Evolutionary conservation across 768 basidiomycete genomes (phyloP), one percentile per base, ranked within the genome.

Genomic region (Leccinum boreale): DNA sequence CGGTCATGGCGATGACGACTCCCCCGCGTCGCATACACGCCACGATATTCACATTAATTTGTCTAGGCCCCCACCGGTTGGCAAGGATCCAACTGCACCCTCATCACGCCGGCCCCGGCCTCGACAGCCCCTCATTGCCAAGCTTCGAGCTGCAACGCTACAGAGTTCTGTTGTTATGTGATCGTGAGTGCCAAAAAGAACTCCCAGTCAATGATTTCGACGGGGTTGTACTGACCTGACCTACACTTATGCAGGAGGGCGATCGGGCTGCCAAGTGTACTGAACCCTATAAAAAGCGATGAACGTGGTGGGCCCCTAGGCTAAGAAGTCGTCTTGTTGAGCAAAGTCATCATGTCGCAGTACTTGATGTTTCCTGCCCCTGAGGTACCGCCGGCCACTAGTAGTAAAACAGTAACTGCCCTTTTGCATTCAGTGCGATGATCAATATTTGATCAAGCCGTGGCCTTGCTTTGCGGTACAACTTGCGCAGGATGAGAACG

Each of bases 141-240:
- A 36, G 4, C 35, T 23, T n/a, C 35, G 3, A 29, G 5, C 5
- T 57, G 60, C 35, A 4, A 35, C 10, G 24, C 47, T 33, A 56
- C 24, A n/a, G 51, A 61, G 23, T 12, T 62, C 19, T 61, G 60
- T 15, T 61, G 60, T 29, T 35, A 48, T 12, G 2, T 2, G 5
- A n/a, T 55, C 11, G 53, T 61, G 26, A 61, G 58, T 61, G 29
- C 10, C 11, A 29, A 4, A 33, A 17, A 21, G 11, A 31, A 12
- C 4, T 11, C 5, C 26, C 5, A 6, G 15, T 6, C 9, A 8
- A 19, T 26, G 42, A 45, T 5, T 12, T 23, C 24, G 36, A 23
- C 2, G 17, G 44, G 11, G 9, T 44, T 21, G 14, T 56, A 17
- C 35, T 56, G 21, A 56, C 52, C 45, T 11, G 11, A n/a, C 24